These are phyloP conservation scores for Sistotremastrum niveocremeum DNA, from an alignment of 768 basidiomycete genomes.

Conservation along the genomic window DNA sequence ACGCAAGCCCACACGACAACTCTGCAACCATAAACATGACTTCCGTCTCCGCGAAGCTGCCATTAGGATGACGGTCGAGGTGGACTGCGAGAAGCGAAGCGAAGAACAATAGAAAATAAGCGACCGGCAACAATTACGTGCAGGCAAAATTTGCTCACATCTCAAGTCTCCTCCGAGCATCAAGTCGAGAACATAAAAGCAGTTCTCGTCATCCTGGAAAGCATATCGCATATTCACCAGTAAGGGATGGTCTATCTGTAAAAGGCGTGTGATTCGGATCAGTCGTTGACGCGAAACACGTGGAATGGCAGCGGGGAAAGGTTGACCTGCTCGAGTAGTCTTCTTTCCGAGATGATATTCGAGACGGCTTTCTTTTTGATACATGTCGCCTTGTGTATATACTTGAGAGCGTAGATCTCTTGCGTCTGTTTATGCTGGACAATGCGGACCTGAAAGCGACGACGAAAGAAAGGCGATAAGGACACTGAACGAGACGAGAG, in stretches of 20 bases:
- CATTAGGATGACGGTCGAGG: slow-evolving; percentile 53
- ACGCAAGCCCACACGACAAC: slow-evolving; percentile 75
- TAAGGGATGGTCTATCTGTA: slow-evolving; percentile 86
- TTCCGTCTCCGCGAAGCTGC: slow-evolving; percentile 56
- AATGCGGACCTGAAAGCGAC: slow-evolving; percentile 69
- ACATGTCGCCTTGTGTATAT: slow-evolving; percentile 97
- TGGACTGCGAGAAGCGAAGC: slow-evolving; percentile 44
- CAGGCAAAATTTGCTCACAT: slow-evolving; percentile 39
- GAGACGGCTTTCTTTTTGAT: slow-evolving; percentile 98
- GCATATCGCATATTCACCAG: slow-evolving; percentile 93
- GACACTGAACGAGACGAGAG: background rate
- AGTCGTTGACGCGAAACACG: slow-evolving; percentile 1
- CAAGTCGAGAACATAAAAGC: slow-evolving; percentile 94
- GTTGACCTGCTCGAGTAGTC: slow-evolving; percentile 85
- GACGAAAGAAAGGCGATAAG: slow-evolving; percentile 3
- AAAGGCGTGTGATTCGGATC: slow-evolving; percentile 10
- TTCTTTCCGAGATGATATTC: slow-evolving; percentile 93
- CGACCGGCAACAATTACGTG: background rate
- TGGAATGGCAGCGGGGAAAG: slow-evolving; percentile 10
- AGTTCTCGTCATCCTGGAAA: slow-evolving; percentile 97
- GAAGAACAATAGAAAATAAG: background rate
- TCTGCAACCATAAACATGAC: slow-evolving; percentile 87
- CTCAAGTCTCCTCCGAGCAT: slow-evolving; percentile 94
- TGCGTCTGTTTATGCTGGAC: slow-evolving; percentile 99
- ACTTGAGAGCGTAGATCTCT: slow-evolving; percentile 93